Evolutionary conservation across 1,284 basidiomycete species (phyloP), one percentile per base, ranked within the genome.

Genomic region (Pseudozyma sp.): DNA sequence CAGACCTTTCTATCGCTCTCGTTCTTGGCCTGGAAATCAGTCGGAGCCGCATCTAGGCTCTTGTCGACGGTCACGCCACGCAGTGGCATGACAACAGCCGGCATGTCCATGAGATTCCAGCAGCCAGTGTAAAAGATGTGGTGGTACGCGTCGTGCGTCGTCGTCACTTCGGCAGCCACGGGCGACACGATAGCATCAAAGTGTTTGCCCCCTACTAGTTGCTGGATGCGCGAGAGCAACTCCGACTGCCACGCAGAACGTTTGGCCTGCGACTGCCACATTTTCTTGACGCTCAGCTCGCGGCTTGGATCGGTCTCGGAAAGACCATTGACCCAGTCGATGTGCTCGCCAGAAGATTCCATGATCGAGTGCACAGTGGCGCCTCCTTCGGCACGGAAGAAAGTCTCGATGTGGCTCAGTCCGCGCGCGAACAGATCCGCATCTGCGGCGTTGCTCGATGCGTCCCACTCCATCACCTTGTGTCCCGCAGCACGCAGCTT

Each of bases 401-500:
- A 76, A 4, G 53, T 11, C 16, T 47, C 61, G 34, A 73, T 59
- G 19, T 59, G 52, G 3, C 13, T 9, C 33, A 50, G 31, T 0
- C 68, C 74, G 13, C 54, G 47, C 17, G 14, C 5, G 33, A 76
- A 73, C 13, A 77, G 58, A 10, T 69, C 58, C 1, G 68, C 24
- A 29, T 73, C 70, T 14, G 48, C 31, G 2, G 60, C 46, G 10
- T 39, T 33, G n/a, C 35, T 17, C 16, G 64, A 64, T 0, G 67
- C 61, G 43, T 80, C 77, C 88, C 88, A 90, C 64, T 87, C 79
- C 42, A 87, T 75, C 5, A 87, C 86, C 79, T 87, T 87, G 81
- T 94, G 92, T 0, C 92, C 92, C 7, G 90, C 90, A 4, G 85
- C 87, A 35, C 88, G 75, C 29, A 94, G 85, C 0, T 90, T 90